These are phyloP conservation scores for Aspergillus fumigatiaffinis DNA, from an alignment of 2,329 filamentous ascomycete species.

Conservation along the genomic window DNA sequence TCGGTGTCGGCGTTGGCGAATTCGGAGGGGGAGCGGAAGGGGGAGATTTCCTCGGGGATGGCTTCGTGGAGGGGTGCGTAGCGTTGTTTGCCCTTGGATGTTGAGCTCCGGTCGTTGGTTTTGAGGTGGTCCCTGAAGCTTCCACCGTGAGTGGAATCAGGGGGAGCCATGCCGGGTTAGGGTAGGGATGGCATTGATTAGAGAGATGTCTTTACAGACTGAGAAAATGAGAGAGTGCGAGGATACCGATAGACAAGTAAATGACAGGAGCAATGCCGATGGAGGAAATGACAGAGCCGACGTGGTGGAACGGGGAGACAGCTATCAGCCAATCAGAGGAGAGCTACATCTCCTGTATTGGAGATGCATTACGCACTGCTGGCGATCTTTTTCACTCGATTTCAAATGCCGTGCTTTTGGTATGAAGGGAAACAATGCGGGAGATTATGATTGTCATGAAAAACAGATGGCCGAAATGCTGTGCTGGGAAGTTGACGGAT, in stretches of 20 bases:
- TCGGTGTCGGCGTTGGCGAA: neutral
- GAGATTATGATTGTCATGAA: too few species aligned
- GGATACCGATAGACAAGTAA: neutral
- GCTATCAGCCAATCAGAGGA: neutral
- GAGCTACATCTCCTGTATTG: neutral
- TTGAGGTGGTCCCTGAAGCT: conserved; percentile 2
- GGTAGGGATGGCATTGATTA: neutral
- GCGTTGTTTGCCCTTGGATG: conserved; percentile 2
- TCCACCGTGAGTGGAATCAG: conserved; percentile 1
- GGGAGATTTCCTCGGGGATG: conserved; percentile 16
- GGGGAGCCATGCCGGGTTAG: neutral
- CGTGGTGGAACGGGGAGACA: neutral
- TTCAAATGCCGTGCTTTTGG: neutral
- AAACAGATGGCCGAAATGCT: too few species aligned
- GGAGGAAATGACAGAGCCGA: neutral
- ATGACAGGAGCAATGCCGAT: too few species aligned
- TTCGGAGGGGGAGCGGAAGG: neutral
- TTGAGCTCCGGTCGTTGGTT: neutral
- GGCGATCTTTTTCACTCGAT: neutral
- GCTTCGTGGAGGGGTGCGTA: conserved; percentile 16
- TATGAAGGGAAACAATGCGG: neutral
- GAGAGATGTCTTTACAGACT: neutral
- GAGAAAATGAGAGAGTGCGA: neutral
- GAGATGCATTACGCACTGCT: neutral
- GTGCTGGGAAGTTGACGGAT: too few species aligned